These are phyloP conservation scores for Taphrina confusa DNA, from an alignment of 1,139 yeast genomes.

Conservation along the genomic window DNA sequence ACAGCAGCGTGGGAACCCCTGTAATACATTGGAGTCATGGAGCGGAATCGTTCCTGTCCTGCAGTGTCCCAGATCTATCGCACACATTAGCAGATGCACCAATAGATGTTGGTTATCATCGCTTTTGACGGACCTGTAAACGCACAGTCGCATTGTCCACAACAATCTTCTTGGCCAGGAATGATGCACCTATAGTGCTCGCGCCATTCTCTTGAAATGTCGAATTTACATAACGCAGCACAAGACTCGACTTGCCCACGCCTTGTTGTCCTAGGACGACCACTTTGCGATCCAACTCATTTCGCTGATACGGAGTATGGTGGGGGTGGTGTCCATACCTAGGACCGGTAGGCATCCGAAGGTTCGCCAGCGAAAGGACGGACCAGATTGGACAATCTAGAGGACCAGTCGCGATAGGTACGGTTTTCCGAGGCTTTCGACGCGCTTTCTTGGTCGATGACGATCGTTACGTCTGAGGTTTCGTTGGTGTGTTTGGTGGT, in stretches of 20 bases:
- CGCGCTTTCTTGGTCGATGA: too few species aligned
- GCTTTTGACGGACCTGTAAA: conserved; percentile 70
- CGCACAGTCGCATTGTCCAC: conserved; percentile 81
- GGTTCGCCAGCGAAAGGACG: background rate
- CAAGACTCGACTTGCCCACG: conserved; percentile 80
- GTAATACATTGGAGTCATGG: conserved; percentile 92
- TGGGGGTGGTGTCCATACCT: background rate
- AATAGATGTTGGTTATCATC: too few species aligned
- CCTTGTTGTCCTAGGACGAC: conserved; percentile 49
- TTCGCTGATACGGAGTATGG: background rate
- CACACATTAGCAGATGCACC: too few species aligned
- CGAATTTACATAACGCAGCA: conserved; percentile 81
- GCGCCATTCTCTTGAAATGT: conserved; percentile 83
- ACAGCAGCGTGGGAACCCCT: conserved; percentile 92
- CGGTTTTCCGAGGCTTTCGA: too few species aligned
- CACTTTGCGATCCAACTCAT: conserved; percentile 46
- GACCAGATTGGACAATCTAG: too few species aligned
- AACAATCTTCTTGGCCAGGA: conserved; percentile 83
- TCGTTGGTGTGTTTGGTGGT: too few species aligned
- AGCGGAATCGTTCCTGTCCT: conserved; percentile 94
- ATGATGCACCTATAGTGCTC: conserved; percentile 94
- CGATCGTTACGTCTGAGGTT: too few species aligned
- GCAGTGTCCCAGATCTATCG: conserved; percentile 98
- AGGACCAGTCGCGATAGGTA: too few species aligned
- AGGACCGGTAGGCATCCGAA: background rate